These are phyloP conservation scores for Puccinia hordei DNA, from an alignment of 1,284 basidiomycete genomes.

Conservation along the genomic window DNA sequence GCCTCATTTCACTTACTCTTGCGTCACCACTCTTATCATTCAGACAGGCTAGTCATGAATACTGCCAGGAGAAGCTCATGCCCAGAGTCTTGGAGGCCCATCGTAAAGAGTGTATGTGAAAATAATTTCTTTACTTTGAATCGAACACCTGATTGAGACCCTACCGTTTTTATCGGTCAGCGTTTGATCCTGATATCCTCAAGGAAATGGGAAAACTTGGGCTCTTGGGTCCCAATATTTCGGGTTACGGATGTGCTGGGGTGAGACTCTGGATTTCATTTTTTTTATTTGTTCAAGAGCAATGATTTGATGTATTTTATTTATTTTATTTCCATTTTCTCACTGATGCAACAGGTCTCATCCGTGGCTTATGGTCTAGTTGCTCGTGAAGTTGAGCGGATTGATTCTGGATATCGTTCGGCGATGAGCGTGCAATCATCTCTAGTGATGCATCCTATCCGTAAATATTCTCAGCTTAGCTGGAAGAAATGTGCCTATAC, in stretches of 20 bases:
- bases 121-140: background rate
- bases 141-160: conserved; percentile 23
- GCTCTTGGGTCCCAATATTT: conserved; percentile 84
- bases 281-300: background rate
- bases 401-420: conserved; percentile 93
- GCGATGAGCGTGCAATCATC: conserved; percentile 96
- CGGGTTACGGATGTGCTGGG: conserved; percentile 94
- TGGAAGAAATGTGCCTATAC: background rate
- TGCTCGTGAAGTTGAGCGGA: conserved; percentile 86
- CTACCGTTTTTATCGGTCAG: conserved; percentile 60
- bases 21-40: background rate
- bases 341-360: conserved; percentile 52
- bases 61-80: conserved; percentile 81
- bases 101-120: conserved; percentile 75
- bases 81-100: conserved; percentile 84
- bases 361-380: conserved; percentile 80
- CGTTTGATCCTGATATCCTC: conserved; percentile 76
- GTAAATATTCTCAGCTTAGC: conserved; percentile 15
- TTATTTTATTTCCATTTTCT: background rate
- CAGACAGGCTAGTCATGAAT: conserved; percentile 79
- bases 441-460: conserved; percentile 96
- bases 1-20: background rate
- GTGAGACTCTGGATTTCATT: conserved; percentile 62
- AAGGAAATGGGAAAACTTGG: conserved; percentile 92
- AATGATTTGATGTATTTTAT: background rate